Percentiles rank a stretch among this genome's conserved stretches.
phyloP scores from a whole-genome alignment of 1,139 yeast genomes.

The Zygosaccharomyces pseudobailii region DNA sequence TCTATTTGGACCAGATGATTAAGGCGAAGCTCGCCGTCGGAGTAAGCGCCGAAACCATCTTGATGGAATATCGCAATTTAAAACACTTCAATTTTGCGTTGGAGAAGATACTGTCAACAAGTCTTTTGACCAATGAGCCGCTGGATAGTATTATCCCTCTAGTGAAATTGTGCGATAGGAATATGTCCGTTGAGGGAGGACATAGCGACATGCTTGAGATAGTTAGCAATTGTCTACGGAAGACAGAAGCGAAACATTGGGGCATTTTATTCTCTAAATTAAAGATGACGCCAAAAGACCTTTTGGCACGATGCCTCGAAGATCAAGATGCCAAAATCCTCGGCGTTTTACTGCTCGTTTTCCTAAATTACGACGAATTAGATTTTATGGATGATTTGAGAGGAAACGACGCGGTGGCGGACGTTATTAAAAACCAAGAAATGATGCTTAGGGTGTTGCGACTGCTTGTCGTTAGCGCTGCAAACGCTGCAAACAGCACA shows the following conservation, averaged over 20 bases:
- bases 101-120: conserved; percentile 30
- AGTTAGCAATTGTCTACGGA: conserved; percentile 55
- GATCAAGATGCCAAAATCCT: conserved; percentile 41
- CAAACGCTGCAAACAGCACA: conserved; percentile 28
- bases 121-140: conserved; percentile 41
- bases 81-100: conserved; percentile 31
- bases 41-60: conserved; percentile 17
- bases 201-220: conserved; percentile 41
- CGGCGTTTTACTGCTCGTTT: conserved; percentile 44
- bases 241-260: conserved; percentile 66
- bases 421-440: conserved; percentile 34
- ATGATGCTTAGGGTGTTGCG: conserved; percentile 40
- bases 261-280: conserved; percentile 43
- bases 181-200: conserved; percentile 16
- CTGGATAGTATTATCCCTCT: conserved; percentile 47
- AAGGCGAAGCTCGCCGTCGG: conserved; percentile 16
- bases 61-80: conserved; percentile 18
- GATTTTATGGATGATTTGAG: conserved; percentile 19
- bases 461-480: conserved; percentile 36
- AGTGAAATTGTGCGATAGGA: conserved; percentile 26
- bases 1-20: conserved; percentile 31
- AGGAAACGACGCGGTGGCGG: conserved; percentile 13
- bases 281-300: conserved; percentile 38
- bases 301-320: conserved; percentile 37
- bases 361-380: conserved; percentile 40